Percentiles rank a stretch among this genome's conserved stretches.
Evolutionary conservation across 495 filamentous ascomycete species (phyloP).

Genomic region (Penicillium cinerascens): DNA sequence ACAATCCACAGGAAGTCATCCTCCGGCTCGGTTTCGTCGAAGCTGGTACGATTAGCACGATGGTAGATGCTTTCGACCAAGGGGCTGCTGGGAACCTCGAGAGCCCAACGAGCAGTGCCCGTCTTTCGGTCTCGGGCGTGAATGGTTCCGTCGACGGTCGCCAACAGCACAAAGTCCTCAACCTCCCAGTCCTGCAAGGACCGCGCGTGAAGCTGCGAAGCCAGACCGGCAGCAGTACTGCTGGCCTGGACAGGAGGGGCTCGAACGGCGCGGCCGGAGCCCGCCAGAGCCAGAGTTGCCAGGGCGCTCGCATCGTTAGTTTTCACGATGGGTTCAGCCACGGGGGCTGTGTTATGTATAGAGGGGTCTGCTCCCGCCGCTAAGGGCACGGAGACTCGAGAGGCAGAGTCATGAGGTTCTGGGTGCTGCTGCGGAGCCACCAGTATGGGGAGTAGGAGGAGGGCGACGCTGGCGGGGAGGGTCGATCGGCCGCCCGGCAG

Average conservation of each 20-base stretch:
- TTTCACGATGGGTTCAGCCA: constrained; percentile 37
- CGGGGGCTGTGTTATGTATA: constrained; percentile 12
- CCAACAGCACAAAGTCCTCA: constrained; percentile 98
- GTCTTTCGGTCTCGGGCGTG: constrained; percentile 88
- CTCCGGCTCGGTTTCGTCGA: constrained; percentile 55
- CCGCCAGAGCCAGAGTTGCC: constrained; percentile 88
- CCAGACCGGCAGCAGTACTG: constrained; percentile 62
- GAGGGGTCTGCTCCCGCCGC: constrained; percentile 23
- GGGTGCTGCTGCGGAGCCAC: constrained; percentile 50
- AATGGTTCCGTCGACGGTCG: constrained; percentile 96
- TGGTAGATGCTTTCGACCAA: constrained; percentile 89
- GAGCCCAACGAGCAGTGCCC: constrained; percentile 76
- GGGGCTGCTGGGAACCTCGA: constrained; percentile 71
- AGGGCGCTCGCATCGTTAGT: constrained; percentile 88
- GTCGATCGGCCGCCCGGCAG: constrained; percentile 46
- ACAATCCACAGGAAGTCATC: constrained; percentile 95
- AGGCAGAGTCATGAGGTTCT: constrained; percentile 33
- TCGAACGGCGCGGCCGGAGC: constrained; percentile 69
- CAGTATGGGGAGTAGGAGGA: constrained; percentile 42
- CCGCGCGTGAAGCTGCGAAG: constrained; percentile 84
- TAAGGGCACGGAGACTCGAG: constrained; percentile 33
- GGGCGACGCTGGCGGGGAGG: constrained; percentile 48
- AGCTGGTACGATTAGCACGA: constrained; percentile 61
- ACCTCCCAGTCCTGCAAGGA: constrained; percentile 98
- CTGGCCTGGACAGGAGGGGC: constrained; percentile 71